phyloP scores from a whole-genome alignment of 345 rosid species.

The Acer yangbiense region DNA sequence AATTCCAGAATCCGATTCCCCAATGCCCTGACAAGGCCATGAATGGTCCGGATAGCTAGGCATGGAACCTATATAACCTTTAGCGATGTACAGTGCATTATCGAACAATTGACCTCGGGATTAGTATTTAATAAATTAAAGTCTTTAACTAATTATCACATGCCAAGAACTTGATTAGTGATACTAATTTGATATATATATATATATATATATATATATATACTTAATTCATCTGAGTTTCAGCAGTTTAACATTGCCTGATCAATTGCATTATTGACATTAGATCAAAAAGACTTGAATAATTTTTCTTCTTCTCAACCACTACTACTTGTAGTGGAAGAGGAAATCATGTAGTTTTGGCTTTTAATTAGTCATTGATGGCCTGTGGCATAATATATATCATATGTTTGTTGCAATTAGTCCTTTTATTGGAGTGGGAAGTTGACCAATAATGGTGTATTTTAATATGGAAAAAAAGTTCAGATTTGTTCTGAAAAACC shows the following conservation, averaged over 20 bases:
- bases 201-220: neutral
- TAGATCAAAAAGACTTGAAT: too few relatives aligned
- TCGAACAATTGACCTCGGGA: neutral
- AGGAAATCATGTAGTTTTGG: conserved; percentile 7
- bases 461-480: conserved; percentile 6
- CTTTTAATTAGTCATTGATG: conserved; percentile 18
- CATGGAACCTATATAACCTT: neutral
- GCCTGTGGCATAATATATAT: neutral
- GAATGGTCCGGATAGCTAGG: neutral
- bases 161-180: neutral
- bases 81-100: neutral
- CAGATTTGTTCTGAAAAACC: conserved; percentile 8
- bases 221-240: neutral
- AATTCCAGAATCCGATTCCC: conserved; percentile 4
- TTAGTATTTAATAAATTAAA: neutral
- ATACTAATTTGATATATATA: neutral
- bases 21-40: neutral
- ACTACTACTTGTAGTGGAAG: conserved; percentile 11
- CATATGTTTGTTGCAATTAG: neutral
- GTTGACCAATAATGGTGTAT: conserved; percentile 6
- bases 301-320: neutral
- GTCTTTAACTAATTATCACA: neutral
- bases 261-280: neutral
- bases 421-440: conserved; percentile 7
- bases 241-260: neutral